phyloP scores from a whole-genome alignment of 1,139 yeast species.

The Arxiozyma heterogenica region DNA sequence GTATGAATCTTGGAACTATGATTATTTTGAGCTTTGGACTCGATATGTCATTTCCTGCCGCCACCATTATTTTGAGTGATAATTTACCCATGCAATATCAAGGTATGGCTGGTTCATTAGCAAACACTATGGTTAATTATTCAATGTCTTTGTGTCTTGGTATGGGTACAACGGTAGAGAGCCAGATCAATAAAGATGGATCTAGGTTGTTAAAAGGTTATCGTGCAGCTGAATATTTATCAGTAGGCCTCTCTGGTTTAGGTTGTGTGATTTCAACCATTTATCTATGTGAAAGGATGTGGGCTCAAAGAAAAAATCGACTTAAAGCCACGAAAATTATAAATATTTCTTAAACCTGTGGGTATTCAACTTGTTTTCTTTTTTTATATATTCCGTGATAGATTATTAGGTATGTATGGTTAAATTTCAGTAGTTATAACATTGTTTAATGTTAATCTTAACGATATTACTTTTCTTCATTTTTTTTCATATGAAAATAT shows the following conservation, averaged over 20 bases:
- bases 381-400: not conserved
- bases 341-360: not conserved
- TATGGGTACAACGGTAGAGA: slow-evolving; percentile 42
- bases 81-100: slow-evolving; percentile 43
- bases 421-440: no score
- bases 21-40: slow-evolving; percentile 47
- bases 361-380: not conserved
- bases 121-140: slow-evolving; percentile 47
- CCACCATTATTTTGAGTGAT: slow-evolving; percentile 45
- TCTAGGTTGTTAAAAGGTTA: slow-evolving; percentile 31
- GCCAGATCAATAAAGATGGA: slow-evolving; percentile 29
- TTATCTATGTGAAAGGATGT: slow-evolving; percentile 9
- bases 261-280: slow-evolving; percentile 14
- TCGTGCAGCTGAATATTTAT: slow-evolving; percentile 38
- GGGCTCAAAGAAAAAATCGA: not conserved
- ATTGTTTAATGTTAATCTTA: no score
- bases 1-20: slow-evolving; percentile 40
- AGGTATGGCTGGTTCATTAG: slow-evolving; percentile 54
- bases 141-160: slow-evolving; percentile 46
- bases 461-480: no score
- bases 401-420: not conserved
- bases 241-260: slow-evolving; percentile 27
- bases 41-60: slow-evolving; percentile 53
- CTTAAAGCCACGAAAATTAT: not conserved
- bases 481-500: no score